Percentiles rank a stretch among this genome's conserved stretches.
phyloP scores from a whole-genome alignment of 805 yeast genomes.

The Kazachstania viticola region DNA sequence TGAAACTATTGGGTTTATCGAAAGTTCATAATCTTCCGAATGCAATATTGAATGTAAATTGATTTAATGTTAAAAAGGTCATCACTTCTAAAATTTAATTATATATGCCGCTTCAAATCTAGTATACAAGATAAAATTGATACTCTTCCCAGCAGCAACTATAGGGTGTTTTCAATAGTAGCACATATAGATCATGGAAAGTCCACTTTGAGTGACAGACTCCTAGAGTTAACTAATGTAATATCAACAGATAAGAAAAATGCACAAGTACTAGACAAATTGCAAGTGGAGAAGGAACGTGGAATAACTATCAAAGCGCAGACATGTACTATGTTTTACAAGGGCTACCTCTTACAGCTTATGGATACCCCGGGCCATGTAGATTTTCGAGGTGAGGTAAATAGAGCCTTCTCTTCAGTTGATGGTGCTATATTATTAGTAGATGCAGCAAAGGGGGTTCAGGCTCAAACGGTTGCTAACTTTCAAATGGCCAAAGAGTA shows the following conservation, averaged over 20 bases:
- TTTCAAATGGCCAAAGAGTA: conserved; percentile 81
- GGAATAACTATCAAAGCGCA: conserved; percentile 97
- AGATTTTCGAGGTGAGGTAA: conserved; percentile 80
- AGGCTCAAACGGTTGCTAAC: conserved; percentile 98
- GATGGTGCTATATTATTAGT: conserved; percentile 85
- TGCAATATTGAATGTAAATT: no score
- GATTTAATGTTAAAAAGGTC: no score
- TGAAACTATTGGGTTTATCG: no score
- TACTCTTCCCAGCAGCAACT: conserved; percentile 72
- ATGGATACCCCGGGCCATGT: conserved; percentile 99
- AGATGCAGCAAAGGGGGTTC: conserved; percentile 94
- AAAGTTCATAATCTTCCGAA: no score
- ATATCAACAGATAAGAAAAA: conserved; percentile 53
- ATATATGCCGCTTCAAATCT: no score
- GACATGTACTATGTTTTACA: conserved; percentile 87
- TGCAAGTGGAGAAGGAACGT: conserved; percentile 91
- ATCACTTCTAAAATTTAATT: no score
- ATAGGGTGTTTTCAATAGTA: conserved; percentile 84
- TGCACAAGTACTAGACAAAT: conserved; percentile 77
- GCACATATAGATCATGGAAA: conserved; percentile 92
- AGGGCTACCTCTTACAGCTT: conserved; percentile 65
- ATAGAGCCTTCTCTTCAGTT: conserved; percentile 90
- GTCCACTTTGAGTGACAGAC: conserved; percentile 79
- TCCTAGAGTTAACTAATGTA: conserved; percentile 82
- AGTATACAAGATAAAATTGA: conserved; percentile 54